Evolutionary conservation across 192 early-diverging fungal species (phyloP).

Genomic region (Lobulomyces angularis): DNA sequence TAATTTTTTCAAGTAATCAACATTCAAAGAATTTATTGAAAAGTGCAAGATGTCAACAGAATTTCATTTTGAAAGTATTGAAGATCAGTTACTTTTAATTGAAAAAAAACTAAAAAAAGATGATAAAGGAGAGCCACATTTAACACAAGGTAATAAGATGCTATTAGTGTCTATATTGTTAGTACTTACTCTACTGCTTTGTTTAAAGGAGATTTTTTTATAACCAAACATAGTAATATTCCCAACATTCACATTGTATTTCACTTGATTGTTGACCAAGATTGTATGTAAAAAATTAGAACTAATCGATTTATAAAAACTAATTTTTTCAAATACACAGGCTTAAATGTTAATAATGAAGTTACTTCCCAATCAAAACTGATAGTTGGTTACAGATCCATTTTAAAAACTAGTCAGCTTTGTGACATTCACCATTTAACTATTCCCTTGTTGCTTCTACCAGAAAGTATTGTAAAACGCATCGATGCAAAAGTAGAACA

Average conservation of each 20-base stretch:
- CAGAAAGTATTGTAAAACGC: conserved; percentile 11
- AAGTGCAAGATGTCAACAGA: conserved; percentile 55
- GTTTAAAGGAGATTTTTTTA: conserved; percentile 50
- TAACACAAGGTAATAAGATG: conserved; percentile 40
- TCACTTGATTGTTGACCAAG: conserved; percentile 52
- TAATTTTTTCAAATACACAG: conserved; percentile 4
- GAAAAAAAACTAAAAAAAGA: conserved; percentile 31
- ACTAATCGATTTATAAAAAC: background rate
- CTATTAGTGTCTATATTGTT: background rate
- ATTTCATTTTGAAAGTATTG: conserved; percentile 61
- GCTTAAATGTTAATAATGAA: conserved; percentile 7
- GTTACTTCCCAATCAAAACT: conserved; percentile 16
- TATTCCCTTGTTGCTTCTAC: conserved; percentile 55
- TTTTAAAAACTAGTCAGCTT: conserved; percentile 41
- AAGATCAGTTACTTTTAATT: conserved; percentile 45
- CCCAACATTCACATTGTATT: conserved; percentile 61
- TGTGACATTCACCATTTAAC: conserved; percentile 52
- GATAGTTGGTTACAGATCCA: conserved; percentile 48
- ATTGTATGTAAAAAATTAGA: conserved; percentile 24
- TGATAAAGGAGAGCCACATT: conserved; percentile 7
- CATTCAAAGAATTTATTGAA: conserved; percentile 36
- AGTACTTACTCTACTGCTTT: conserved; percentile 2
- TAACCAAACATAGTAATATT: conserved; percentile 65
- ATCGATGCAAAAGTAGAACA: background rate
- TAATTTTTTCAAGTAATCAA: background rate